Percentiles rank a stretch among this genome's conserved stretches.
These are phyloP conservation scores for Paramecium sonneborni DNA, from an alignment of 73 alveolate species.

Conservation along the genomic window DNA sequence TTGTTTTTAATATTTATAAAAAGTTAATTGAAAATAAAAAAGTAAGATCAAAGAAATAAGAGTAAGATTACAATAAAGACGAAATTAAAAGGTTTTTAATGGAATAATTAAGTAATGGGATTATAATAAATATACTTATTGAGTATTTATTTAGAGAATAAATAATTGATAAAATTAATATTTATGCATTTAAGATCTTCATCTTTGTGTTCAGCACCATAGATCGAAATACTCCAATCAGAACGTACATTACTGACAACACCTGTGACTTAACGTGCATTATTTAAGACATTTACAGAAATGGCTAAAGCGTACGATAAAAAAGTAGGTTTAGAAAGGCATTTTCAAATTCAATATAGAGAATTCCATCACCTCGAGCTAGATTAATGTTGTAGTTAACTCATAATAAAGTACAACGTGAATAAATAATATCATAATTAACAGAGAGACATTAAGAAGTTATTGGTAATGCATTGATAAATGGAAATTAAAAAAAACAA, in stretches of 20 bases:
- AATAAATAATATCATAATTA: not conserved
- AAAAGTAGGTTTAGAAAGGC: constrained; percentile 6
- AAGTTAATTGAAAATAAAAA: not conserved
- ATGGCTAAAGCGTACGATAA: constrained; percentile 30
- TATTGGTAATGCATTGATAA: not conserved
- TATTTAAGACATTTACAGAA: constrained; percentile 9
- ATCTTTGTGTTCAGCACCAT: not conserved
- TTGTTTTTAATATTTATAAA: too few species aligned
- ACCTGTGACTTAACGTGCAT: not conserved
- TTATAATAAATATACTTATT: not conserved
- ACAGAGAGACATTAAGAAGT: constrained; percentile 16
- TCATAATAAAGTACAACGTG: not conserved
- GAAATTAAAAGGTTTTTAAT: not conserved
- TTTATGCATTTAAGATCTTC: constrained; percentile 10
- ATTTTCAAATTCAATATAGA: not conserved
- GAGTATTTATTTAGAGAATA: not conserved
- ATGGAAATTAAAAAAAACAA: not conserved
- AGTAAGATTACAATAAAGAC: too few species aligned
- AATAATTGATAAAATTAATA: not conserved
- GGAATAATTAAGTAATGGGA: too few species aligned
- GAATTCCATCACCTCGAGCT: constrained; percentile 24
- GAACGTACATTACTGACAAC: constrained; percentile 18
- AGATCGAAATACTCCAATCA: not conserved
- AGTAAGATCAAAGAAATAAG: not conserved
- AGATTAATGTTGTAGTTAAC: not conserved